A percentile compares a stretch with the other conserved stretches of the same genome.
phyloP scores from a whole-genome alignment of 352 stramenopile genomes.

The Phytophthora macrochlamydospora region DNA sequence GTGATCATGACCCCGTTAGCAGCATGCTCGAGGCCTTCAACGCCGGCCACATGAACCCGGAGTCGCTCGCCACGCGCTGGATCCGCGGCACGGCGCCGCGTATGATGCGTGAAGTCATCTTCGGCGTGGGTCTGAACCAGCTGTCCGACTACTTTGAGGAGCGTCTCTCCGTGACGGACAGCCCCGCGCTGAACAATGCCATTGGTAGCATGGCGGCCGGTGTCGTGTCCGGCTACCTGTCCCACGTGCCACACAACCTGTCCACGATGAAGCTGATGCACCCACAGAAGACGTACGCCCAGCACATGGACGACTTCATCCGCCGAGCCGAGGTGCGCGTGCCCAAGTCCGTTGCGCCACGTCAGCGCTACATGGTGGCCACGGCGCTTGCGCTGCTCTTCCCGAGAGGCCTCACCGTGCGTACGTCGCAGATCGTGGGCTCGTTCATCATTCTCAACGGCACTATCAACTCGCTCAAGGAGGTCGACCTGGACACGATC shows the following conservation, averaged over 20 bases:
- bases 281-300: constrained; percentile 84
- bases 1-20: constrained; percentile 94
- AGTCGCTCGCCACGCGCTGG: constrained; percentile 88
- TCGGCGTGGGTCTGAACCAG: constrained; percentile 94
- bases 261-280: constrained; percentile 96
- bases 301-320: constrained; percentile 88
- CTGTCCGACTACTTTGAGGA: constrained; percentile 95
- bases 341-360: constrained; percentile 72
- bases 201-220: constrained; percentile 88
- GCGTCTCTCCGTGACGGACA: constrained; percentile 72
- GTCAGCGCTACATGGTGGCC: constrained; percentile 68
- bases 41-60: constrained; percentile 93
- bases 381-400: constrained; percentile 85
- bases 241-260: constrained; percentile 95
- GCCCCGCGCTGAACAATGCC: constrained; percentile 86
- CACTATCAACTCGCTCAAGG: constrained; percentile 91
- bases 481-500: constrained; percentile 66
- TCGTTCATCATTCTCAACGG: constrained; percentile 95
- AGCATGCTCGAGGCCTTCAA: constrained; percentile 93
- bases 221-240: constrained; percentile 93
- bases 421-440: constrained; percentile 91
- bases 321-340: constrained; percentile 83
- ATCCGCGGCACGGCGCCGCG: constrained; percentile 89
- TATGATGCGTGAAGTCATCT: constrained; percentile 92
- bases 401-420: constrained; percentile 88